Base-by-base conservation (phyloP, 768 basidiomycete species). In the Tricholoma saponaceum region DNA sequence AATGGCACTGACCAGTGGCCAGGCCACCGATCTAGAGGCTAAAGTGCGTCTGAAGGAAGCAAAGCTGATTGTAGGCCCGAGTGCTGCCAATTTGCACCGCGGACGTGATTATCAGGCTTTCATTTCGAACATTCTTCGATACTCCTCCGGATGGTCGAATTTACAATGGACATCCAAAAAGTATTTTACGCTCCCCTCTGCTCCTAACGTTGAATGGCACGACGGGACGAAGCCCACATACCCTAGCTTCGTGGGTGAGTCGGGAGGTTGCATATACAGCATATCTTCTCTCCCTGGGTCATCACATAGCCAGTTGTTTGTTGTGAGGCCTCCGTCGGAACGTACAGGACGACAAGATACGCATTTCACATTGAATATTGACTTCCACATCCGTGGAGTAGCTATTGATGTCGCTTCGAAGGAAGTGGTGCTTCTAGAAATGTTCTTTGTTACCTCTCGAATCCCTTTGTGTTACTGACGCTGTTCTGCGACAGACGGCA, bases 221-320 rank as follows among this genome's bases (percentile, higher is more conserved):
- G 57, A 58, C 16, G 57, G 57, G 14, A 55, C 41, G 16, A 25
- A 1, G 33, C 57, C 57, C n/a, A 43, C 25, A 43, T 20, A 35
- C 8, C 4, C 10, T 4, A 26, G 32, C 20, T 58, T 55, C 35
- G 35, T 49, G 53, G 57, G 57, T 37, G 57, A 58, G 33, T 54
- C 57, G 6, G 57, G 57, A 23, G 57, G 57, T 39, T 58, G 57
- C 12, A 25, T 58, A 22, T 58, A 58, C 50, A 23, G 22, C 35
- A 53, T 58, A 35, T 50, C 7, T 52, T 52, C 32, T 32, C 3
- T 23, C 33, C 32, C 20, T 7, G 32, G 25, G 20, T 26, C 20
- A 20, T 4, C 10, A 16, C 33, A 26, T 26, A 49, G 53, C 52
- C 20, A 54, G 30, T 23, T 52, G 20, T 16, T 9, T 23, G 26